Percentiles rank a stretch among this genome's conserved stretches.
phyloP scores from a whole-genome alignment of 2,329 filamentous ascomycete species.

The Epicoccum nigrum region DNA sequence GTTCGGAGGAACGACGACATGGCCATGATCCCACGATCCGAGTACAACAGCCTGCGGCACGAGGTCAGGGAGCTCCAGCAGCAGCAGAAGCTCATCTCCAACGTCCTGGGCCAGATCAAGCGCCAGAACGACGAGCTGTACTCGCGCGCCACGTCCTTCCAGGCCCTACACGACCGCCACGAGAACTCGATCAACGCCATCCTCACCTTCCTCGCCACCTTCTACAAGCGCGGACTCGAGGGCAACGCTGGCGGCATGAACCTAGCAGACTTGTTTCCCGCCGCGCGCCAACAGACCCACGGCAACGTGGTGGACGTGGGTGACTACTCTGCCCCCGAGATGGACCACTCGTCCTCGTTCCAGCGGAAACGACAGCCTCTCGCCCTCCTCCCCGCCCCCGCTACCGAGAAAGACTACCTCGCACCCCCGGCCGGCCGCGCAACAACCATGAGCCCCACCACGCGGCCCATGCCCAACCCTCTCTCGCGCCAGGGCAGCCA shows the following conservation, averaged over 20 bases:
- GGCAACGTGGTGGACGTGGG: slow-evolving; percentile 68
- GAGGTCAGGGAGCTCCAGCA: slow-evolving; percentile 83
- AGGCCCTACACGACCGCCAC: slow-evolving; percentile 91
- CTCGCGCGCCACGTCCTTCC: slow-evolving; percentile 85
- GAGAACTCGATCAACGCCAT: slow-evolving; percentile 99
- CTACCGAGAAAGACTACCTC: slow-evolving; percentile 36
- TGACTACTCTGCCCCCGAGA: slow-evolving; percentile 55
- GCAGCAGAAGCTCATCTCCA: slow-evolving; percentile 85
- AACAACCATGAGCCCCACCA: slow-evolving; percentile 40
- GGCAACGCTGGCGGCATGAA: slow-evolving; percentile 77
- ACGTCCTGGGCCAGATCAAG: slow-evolving; percentile 78
- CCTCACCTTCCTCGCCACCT: slow-evolving; percentile 92
- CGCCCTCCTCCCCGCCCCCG: slow-evolving; percentile 44
- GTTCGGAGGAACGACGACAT: slow-evolving; percentile 50
- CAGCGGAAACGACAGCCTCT: slow-evolving; percentile 48
- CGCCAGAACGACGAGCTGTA: slow-evolving; percentile 88
- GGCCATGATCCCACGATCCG: slow-evolving; percentile 68
- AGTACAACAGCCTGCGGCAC: slow-evolving; percentile 76
- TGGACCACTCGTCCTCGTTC: slow-evolving; percentile 41
- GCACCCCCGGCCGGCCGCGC: slow-evolving; percentile 33
- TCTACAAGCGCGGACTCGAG: slow-evolving; percentile 92
- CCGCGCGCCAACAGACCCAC: slow-evolving; percentile 62
- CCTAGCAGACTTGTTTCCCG: slow-evolving; percentile 82
- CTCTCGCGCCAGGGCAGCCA: slow-evolving; percentile 28
- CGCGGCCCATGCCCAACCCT: slow-evolving; percentile 35